These are phyloP conservation scores for Neodidymelliopsis sp. DNA, from an alignment of 2,329 filamentous ascomycete species.

Conservation along the genomic window DNA sequence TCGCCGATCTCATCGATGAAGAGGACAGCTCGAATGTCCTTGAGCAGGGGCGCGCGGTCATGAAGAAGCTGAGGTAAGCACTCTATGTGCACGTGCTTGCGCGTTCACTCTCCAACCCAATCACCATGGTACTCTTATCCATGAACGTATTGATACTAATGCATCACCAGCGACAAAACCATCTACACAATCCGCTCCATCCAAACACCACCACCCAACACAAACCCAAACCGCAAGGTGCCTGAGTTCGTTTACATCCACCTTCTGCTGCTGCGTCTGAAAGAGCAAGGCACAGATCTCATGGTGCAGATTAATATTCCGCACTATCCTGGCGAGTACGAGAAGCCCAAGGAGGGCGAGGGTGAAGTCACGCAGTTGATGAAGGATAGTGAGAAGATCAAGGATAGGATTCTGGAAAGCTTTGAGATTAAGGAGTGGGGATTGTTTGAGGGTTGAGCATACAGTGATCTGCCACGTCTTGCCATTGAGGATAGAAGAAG, in stretches of 20 bases:
- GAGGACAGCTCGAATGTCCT: constrained; percentile 49
- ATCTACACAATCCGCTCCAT: constrained; percentile 74
- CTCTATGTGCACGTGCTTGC: constrained; percentile 4
- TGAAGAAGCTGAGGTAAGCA: constrained; percentile 51
- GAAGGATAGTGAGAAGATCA: constrained; percentile 66
- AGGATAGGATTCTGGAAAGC: constrained; percentile 74
- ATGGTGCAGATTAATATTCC: constrained; percentile 89
- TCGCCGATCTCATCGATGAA: constrained; percentile 55
- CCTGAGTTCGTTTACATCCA: constrained; percentile 75
- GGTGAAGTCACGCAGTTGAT: constrained; percentile 63
- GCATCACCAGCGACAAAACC: constrained; percentile 55
- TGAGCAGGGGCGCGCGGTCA: constrained; percentile 31
- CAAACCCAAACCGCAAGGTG: constrained; percentile 38
- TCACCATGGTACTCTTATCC: neutral
- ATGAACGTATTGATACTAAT: constrained; percentile 8
- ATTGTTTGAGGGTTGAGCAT: constrained; percentile 63
- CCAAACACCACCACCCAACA: constrained; percentile 51
- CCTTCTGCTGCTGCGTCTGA: constrained; percentile 78
- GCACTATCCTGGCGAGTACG: constrained; percentile 77
- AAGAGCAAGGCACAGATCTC: constrained; percentile 78
- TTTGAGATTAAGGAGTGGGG: constrained; percentile 84
- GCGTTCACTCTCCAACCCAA: neutral
- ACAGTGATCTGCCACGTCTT: too few relatives aligned
- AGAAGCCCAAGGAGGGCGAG: constrained; percentile 75
- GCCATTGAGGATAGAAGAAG: too few relatives aligned